phyloP scores from a whole-genome alignment of 768 basidiomycete genomes.

The Amanita rimosa region DNA sequence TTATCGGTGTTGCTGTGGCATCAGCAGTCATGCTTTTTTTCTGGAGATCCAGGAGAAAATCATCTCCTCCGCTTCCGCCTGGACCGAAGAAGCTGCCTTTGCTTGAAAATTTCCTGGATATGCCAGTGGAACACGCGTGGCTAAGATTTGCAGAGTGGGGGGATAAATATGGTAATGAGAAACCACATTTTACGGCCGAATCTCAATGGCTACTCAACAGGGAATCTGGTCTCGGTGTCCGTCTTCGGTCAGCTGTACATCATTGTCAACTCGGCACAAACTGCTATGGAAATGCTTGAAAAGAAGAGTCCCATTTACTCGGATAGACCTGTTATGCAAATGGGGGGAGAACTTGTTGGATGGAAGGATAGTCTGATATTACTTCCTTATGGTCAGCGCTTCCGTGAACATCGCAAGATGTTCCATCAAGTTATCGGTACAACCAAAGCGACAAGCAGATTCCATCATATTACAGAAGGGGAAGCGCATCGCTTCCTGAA shows the following conservation, averaged over 20 bases:
- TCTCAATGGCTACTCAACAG: not conserved
- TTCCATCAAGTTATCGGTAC: slow-evolving; percentile 32
- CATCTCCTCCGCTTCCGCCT: slow-evolving; percentile 20
- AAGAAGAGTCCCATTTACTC: slow-evolving; percentile 43
- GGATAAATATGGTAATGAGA: slow-evolving; percentile 22
- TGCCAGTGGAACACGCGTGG: slow-evolving; percentile 32
- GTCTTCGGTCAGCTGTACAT: slow-evolving; percentile 16
- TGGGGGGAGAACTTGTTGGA: slow-evolving; percentile 31
- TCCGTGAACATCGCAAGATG: slow-evolving; percentile 27
- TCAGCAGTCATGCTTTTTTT: not conserved
- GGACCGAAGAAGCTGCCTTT: slow-evolving; percentile 32
- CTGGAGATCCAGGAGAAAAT: slow-evolving; percentile 2
- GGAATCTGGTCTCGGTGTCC: slow-evolving; percentile 2
- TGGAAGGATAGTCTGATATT: slow-evolving; percentile 27
- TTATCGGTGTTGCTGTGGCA: not conserved
- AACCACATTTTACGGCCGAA: not conserved
- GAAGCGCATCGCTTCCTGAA: slow-evolving; percentile 29
- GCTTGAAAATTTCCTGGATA: slow-evolving; percentile 31
- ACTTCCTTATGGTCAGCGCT: slow-evolving; percentile 25
- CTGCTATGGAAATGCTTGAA: slow-evolving; percentile 38
- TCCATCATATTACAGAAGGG: slow-evolving; percentile 25
- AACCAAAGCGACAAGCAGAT: slow-evolving; percentile 22
- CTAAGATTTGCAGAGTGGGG: slow-evolving; percentile 30
- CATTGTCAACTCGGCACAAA: slow-evolving; percentile 28
- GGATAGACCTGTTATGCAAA: slow-evolving; percentile 34